These are phyloP conservation scores for Xylariomycetidae sp. DNA, from an alignment of 2,329 filamentous ascomycete species.

Conservation along the genomic window DNA sequence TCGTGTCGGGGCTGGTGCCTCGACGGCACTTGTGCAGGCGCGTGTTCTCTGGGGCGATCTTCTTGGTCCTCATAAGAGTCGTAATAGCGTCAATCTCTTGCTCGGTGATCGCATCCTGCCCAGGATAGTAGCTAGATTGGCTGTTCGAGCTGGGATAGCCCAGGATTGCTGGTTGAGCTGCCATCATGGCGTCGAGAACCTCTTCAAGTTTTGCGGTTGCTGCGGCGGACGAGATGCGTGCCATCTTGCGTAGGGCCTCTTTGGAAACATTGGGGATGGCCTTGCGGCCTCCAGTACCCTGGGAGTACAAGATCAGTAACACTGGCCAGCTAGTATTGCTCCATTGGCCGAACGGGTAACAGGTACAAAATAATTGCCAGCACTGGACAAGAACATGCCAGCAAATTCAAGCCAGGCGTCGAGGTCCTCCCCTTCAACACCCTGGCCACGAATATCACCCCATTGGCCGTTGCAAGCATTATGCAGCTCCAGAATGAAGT, in stretches of 20 bases:
- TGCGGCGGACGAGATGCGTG: constrained; percentile 11
- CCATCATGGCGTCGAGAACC: constrained; percentile 1
- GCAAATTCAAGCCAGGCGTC: constrained; percentile 34
- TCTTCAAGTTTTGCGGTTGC: not conserved
- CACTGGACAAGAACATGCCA: constrained; percentile 45
- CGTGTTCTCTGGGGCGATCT: constrained; percentile 4
- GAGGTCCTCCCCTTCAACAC: constrained; percentile 23
- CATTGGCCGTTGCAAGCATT: constrained; percentile 42
- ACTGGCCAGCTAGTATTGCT: not conserved
- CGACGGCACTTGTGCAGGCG: constrained; percentile 2
- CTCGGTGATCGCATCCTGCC: constrained; percentile 1
- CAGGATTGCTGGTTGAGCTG: not conserved
- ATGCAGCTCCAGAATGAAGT: constrained; percentile 46
- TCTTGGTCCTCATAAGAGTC: not conserved
- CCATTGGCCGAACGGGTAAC: constrained; percentile 1
- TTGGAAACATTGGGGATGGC: constrained; percentile 16
- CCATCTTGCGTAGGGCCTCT: constrained; percentile 8
- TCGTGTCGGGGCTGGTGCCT: too few species aligned
- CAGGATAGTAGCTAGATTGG: constrained; percentile 2
- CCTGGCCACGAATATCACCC: constrained; percentile 25
- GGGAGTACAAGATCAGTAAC: constrained; percentile 27
- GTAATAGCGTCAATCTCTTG: constrained; percentile 1
- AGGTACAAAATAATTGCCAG: constrained; percentile 40
- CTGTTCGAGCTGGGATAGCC: not conserved
- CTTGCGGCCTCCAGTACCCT: constrained; percentile 24